These are phyloP conservation scores for Penicillium maclennaniae DNA, from an alignment of 495 filamentous ascomycete genomes.

Conservation along the genomic window DNA sequence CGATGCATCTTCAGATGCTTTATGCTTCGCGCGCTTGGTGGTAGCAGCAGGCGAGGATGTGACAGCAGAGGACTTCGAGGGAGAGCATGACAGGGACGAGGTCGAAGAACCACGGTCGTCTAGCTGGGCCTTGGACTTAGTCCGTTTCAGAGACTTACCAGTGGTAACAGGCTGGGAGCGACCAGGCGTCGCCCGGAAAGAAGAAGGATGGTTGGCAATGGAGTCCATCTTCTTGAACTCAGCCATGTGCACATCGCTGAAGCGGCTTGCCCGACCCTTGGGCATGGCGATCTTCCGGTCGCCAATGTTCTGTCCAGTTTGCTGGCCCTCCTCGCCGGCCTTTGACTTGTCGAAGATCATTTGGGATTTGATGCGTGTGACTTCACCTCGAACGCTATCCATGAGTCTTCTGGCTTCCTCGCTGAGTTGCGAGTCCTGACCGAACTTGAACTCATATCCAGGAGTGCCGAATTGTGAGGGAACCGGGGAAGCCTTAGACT, in stretches of 20 bases:
- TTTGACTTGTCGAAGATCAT: slow-evolving; percentile 53
- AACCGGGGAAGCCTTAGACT: slow-evolving; percentile 35
- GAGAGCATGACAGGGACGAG: slow-evolving; percentile 34
- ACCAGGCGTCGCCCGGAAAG: slow-evolving; percentile 62
- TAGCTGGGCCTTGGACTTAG: slow-evolving; percentile 69
- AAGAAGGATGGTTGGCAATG: slow-evolving; percentile 78
- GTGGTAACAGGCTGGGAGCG: slow-evolving; percentile 49
- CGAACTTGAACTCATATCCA: slow-evolving; percentile 71
- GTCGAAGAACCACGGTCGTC: slow-evolving; percentile 48
- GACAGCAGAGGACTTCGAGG: slow-evolving; percentile 33
- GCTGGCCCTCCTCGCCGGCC: slow-evolving; percentile 33
- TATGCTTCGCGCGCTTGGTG: slow-evolving; percentile 64
- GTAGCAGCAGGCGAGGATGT: slow-evolving; percentile 19
- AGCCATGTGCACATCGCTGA: slow-evolving; percentile 76
- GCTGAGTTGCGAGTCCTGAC: slow-evolving; percentile 60
- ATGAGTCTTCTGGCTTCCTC: slow-evolving; percentile 73
- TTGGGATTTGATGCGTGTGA: slow-evolving; percentile 60
- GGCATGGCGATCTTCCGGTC: slow-evolving; percentile 71
- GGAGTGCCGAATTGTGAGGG: slow-evolving; percentile 50
- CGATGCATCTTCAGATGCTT: slow-evolving; percentile 55
- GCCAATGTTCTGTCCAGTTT: slow-evolving; percentile 34
- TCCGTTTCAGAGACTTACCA: slow-evolving; percentile 61
- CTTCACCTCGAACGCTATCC: slow-evolving; percentile 68
- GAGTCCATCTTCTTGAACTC: slow-evolving; percentile 97
- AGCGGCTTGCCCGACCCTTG: slow-evolving; percentile 72